Conservation (phyloP, 192 early-diverging fungal genomes). For the Umbelopsis vinacea region DNA sequence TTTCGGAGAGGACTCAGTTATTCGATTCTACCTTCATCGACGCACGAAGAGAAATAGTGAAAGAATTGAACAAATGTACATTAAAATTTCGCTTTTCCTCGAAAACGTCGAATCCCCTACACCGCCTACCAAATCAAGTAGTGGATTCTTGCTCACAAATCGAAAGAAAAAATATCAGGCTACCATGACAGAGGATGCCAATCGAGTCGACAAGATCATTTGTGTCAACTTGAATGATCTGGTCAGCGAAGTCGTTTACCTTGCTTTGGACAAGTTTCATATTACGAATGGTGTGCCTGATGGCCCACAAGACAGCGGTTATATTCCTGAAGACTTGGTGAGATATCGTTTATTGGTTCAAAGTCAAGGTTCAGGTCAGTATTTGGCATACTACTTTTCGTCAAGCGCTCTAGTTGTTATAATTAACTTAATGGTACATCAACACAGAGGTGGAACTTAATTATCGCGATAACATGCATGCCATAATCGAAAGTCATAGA, state of each 20-base stretch:
- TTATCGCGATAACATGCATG: constrained; percentile 5
- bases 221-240: constrained; percentile 44
- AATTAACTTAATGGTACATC: no score
- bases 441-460: neutral
- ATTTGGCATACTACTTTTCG: neutral
- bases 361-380: constrained; percentile 12
- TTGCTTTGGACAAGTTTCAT: constrained; percentile 49
- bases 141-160: neutral
- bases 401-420: neutral
- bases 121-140: neutral
- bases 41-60: constrained; percentile 40
- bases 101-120: constrained; percentile 18
- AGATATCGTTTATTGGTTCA: neutral
- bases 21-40: constrained; percentile 52
- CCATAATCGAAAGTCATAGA: neutral
- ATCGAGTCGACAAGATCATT: constrained; percentile 44
- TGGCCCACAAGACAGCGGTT: constrained; percentile 1
- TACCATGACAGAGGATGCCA: constrained; percentile 11
- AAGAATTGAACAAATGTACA: constrained; percentile 34
- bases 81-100: constrained; percentile 40
- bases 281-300: constrained; percentile 39
- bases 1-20: constrained; percentile 39
- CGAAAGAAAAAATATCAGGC: constrained; percentile 6
- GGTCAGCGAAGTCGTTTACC: constrained; percentile 49
- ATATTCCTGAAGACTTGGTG: constrained; percentile 9